These are phyloP conservation scores for Apium graveolens DNA, from an alignment of 129 eudicot species.

Conservation along the genomic window DNA sequence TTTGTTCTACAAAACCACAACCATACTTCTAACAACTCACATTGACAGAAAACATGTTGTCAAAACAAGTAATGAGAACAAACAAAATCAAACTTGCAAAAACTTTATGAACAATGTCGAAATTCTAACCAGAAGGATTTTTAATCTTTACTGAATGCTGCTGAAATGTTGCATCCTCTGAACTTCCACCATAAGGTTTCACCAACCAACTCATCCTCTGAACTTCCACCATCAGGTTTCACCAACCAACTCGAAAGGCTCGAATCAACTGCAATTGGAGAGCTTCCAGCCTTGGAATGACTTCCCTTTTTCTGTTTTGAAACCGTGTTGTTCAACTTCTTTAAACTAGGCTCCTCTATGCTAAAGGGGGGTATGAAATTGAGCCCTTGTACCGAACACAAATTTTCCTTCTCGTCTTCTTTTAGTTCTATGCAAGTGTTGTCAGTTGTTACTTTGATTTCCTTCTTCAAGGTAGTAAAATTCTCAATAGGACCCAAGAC, in stretches of 20 bases:
- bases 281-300: neutral
- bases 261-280: conserved; percentile 40
- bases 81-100: neutral
- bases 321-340: conserved; percentile 3
- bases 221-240: conserved; percentile 35
- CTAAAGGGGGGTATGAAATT: conserved; percentile 22
- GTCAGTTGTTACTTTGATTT: conserved; percentile 22
- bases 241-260: conserved; percentile 84
- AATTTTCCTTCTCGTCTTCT: conserved; percentile 47
- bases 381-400: conserved; percentile 19
- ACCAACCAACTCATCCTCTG: too few relatives aligned
- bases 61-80: neutral
- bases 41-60: neutral
- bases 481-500: conserved; percentile 51
- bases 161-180: conserved; percentile 53
- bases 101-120: conserved; percentile 30
- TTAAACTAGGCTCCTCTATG: conserved; percentile 30
- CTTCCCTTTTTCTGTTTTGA: conserved; percentile 7
- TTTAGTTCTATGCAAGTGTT: neutral
- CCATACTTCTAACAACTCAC: neutral
- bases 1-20: too few relatives aligned
- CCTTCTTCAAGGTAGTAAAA: conserved; percentile 53
- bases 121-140: conserved; percentile 49
- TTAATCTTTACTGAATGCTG: too few relatives aligned
- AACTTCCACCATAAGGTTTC: conserved; percentile 33